phyloP scores from a whole-genome alignment of 2,329 filamentous ascomycete species.

The Ceratocystis eucalypticola region DNA sequence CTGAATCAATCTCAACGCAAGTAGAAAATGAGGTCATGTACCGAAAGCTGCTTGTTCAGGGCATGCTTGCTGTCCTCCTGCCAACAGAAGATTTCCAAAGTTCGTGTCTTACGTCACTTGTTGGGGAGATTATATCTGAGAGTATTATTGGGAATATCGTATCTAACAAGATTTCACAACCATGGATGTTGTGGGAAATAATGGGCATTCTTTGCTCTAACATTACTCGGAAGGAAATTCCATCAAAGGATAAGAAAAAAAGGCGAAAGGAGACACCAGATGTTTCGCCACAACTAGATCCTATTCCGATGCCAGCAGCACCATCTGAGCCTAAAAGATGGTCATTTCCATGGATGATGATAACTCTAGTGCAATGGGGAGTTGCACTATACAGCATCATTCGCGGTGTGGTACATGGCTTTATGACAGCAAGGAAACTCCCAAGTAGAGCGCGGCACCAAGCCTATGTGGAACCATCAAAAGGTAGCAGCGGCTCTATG shows the following conservation, averaged over 20 bases:
- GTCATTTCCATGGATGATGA: slow-evolving; percentile 38
- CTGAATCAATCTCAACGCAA: slow-evolving; percentile 44
- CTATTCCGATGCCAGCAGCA: not conserved
- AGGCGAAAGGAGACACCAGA: not conserved
- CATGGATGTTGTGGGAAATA: slow-evolving; percentile 77
- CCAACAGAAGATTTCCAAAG: slow-evolving; percentile 90
- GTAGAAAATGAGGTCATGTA: slow-evolving; percentile 67
- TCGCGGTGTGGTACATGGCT: slow-evolving; percentile 43
- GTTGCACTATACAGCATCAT: slow-evolving; percentile 46
- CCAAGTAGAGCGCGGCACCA: slow-evolving; percentile 20
- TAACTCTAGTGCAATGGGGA: slow-evolving; percentile 41
- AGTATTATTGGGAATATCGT: slow-evolving; percentile 75
- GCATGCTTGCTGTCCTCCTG: slow-evolving; percentile 66
- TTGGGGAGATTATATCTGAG: slow-evolving; percentile 79
- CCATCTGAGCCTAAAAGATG: slow-evolving; percentile 22
- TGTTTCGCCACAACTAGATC: not conserved
- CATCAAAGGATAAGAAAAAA: slow-evolving; percentile 15
- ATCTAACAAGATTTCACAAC: slow-evolving; percentile 67
- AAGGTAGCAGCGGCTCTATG: slow-evolving; percentile 17
- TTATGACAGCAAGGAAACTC: slow-evolving; percentile 22
- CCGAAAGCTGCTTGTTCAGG: slow-evolving; percentile 76
- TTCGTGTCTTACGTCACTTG: slow-evolving; percentile 65
- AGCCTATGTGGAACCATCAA: slow-evolving; percentile 7
- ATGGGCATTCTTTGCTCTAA: slow-evolving; percentile 55
- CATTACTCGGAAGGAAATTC: slow-evolving; percentile 22